Evolutionary conservation across 176 grass and related monocot genomes (phyloP).

Genomic region (Hordeum marinum): DNA sequence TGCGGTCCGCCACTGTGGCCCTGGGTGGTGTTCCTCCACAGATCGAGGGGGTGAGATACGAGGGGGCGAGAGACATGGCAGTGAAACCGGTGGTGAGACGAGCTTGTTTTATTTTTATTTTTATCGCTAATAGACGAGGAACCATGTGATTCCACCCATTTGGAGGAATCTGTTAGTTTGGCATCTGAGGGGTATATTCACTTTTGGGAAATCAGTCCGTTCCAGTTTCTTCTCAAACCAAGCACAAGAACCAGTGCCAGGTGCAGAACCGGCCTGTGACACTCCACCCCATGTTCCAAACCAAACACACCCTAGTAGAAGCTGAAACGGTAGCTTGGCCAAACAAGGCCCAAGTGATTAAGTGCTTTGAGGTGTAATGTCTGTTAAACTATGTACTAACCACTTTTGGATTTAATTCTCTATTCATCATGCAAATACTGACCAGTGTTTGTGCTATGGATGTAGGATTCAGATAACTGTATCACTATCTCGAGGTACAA

Average conservation of each 20-base stretch:
- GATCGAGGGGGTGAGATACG: no score
- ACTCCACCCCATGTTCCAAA: no score
- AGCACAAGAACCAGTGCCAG: no score
- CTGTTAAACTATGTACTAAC: slow-evolving; percentile 14
- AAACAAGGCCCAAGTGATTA: slow-evolving; percentile 4
- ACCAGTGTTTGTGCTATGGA: background rate
- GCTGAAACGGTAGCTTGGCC: background rate
- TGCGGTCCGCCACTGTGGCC: no score
- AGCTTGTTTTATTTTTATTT: background rate
- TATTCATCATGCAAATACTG: slow-evolving; percentile 20
- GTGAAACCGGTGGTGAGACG: no score
- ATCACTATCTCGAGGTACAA: slow-evolving; percentile 63
- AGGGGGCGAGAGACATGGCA: no score
- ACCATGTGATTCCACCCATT: background rate
- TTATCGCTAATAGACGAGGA: background rate
- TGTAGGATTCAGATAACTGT: slow-evolving; percentile 85
- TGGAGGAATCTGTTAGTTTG: background rate
- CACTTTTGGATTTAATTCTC: background rate
- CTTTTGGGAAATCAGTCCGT: background rate
- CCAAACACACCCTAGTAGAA: background rate
- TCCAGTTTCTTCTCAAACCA: background rate
- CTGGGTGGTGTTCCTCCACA: no score
- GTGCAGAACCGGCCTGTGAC: no score
- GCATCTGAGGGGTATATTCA: background rate
- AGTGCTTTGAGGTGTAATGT: background rate